Conservation (phyloP, 768 basidiomycete species). For the Psilocybe cyanescens region DNA sequence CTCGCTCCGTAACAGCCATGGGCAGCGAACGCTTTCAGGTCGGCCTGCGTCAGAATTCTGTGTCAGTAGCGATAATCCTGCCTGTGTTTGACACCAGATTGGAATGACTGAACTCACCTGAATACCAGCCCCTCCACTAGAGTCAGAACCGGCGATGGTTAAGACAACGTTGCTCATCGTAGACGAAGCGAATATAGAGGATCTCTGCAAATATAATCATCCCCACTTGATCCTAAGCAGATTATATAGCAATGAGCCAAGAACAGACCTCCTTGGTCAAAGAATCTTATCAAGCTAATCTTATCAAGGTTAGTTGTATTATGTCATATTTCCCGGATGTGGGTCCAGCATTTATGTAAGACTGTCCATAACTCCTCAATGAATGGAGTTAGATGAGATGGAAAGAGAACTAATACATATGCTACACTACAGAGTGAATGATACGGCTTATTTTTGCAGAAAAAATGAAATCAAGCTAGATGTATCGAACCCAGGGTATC, state of each 20-base stretch:
- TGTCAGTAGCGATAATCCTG: not conserved
- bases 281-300: not conserved
- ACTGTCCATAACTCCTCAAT: too few relatives aligned
- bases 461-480: too few relatives aligned
- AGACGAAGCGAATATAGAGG: not conserved
- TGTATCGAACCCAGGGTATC: too few relatives aligned
- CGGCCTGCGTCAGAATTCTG: constrained; percentile 56
- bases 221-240: not conserved
- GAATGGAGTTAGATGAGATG: too few relatives aligned
- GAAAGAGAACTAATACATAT: too few relatives aligned
- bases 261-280: not conserved
- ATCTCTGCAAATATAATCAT: not conserved
- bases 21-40: constrained; percentile 84
- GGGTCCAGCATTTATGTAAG: not conserved
- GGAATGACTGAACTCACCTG: constrained; percentile 51
- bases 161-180: constrained; percentile 38
- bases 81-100: not conserved
- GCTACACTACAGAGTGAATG: too few relatives aligned
- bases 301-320: not conserved
- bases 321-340: not conserved
- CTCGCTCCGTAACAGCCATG: constrained; percentile 80
- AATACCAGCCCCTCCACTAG: constrained; percentile 88
- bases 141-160: constrained; percentile 83
- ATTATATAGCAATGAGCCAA: not conserved
- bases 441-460: too few relatives aligned